These are phyloP conservation scores for Oryza longistaminata DNA, from an alignment of 176 grass and related monocot genomes.

Conservation along the genomic window DNA sequence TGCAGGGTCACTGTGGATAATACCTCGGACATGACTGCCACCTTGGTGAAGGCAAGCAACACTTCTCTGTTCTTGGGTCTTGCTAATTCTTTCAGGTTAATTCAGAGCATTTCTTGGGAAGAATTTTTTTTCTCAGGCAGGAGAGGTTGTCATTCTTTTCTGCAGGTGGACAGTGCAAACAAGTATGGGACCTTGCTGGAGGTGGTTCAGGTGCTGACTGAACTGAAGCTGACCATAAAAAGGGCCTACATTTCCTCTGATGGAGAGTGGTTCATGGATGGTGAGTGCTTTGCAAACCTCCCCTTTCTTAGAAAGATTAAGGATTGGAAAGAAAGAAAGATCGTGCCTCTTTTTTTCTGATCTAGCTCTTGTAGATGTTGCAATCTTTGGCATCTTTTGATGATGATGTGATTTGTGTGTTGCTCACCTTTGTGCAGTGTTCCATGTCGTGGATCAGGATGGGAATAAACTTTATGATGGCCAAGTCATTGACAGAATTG, in stretches of 20 bases:
- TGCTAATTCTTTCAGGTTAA: conserved; percentile 25
- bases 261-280: conserved; percentile 99
- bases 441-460: conserved; percentile 92
- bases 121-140: neutral
- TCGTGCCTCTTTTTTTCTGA: conserved; percentile 24
- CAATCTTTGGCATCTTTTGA: conserved; percentile 31
- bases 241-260: conserved; percentile 98
- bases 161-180: conserved; percentile 95
- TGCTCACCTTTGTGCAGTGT: conserved; percentile 58
- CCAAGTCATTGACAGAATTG: conserved; percentile 77
- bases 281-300: conserved; percentile 49
- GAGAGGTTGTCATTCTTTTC: conserved; percentile 10
- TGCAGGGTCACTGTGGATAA: conserved; percentile 92
- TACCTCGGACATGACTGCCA: conserved; percentile 67
- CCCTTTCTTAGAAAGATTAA: conserved; percentile 45
- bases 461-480: conserved; percentile 79
- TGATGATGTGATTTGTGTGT: neutral
- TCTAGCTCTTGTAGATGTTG: conserved; percentile 36
- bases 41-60: conserved; percentile 78
- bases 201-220: conserved; percentile 92
- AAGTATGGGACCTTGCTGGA: conserved; percentile 93
- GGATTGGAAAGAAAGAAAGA: conserved; percentile 3
- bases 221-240: conserved; percentile 87
- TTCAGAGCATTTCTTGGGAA: neutral
- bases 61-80: conserved; percentile 19